Conservation (phyloP, 2,329 filamentous ascomycete genomes). For the Colletotrichum brevisporum region DNA sequence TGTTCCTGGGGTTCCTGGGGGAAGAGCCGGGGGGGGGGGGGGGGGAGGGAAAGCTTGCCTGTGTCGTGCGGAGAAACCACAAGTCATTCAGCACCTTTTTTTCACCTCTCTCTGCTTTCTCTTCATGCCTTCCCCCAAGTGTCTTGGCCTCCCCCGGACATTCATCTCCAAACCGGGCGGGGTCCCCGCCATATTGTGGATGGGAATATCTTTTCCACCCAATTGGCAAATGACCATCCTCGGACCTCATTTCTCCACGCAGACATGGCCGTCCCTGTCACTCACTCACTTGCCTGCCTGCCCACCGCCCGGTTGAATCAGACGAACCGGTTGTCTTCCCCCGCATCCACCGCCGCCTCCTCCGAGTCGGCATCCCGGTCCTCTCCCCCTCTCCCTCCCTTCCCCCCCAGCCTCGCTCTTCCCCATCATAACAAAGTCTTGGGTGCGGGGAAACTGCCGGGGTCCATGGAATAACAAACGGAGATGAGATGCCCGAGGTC, state of each 20-base stretch:
- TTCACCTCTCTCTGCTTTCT: neutral
- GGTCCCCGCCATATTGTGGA: constrained; percentile 13
- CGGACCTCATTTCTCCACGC: constrained; percentile 26
- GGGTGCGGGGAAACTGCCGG: constrained; percentile 21
- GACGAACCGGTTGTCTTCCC: constrained; percentile 18
- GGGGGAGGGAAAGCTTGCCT: too few relatives aligned
- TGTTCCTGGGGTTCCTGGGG: neutral
- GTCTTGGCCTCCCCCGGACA: constrained; percentile 16
- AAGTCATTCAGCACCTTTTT: neutral
- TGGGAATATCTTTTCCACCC: constrained; percentile 1
- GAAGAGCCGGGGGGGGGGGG: neutral
- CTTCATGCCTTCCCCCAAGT: neutral
- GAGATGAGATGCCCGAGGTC: constrained; percentile 29
- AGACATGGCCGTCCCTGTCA: constrained; percentile 9
- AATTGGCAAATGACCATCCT: constrained; percentile 17
- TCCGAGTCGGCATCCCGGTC: too few relatives aligned
- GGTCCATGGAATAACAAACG: constrained; percentile 10
- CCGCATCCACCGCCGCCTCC: constrained; percentile 12
- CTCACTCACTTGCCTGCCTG: neutral
- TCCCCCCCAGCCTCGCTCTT: neutral
- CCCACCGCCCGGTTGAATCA: neutral
- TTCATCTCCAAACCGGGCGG: constrained; percentile 17
- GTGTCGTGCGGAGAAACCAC: constrained; percentile 21
- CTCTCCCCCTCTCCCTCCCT: neutral
- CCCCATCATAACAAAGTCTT: constrained; percentile 3